Conservation (phyloP, 2,329 filamentous ascomycete species). For the Colletotrichum kahawae region DNA sequence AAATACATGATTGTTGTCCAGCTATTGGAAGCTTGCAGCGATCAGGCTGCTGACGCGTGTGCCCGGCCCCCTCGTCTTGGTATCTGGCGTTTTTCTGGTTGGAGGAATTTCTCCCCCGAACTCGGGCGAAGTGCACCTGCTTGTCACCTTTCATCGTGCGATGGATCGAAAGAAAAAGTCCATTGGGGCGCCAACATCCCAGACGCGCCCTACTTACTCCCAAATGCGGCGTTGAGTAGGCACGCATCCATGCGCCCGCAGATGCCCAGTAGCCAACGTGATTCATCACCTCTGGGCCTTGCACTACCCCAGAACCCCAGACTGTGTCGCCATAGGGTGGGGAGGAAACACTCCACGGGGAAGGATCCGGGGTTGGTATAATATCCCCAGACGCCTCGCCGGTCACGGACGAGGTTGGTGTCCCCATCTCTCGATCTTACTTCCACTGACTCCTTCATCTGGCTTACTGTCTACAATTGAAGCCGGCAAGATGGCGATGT, state of each 20-base stretch:
- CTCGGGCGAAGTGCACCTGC: neutral
- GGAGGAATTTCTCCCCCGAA: neutral
- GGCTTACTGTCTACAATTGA: neutral
- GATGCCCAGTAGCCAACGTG: neutral
- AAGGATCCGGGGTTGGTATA: neutral
- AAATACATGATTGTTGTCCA: neutral
- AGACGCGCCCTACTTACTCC: neutral
- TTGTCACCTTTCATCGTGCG: neutral
- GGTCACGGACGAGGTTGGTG: neutral
- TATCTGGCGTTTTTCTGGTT: neutral
- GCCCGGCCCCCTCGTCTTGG: neutral
- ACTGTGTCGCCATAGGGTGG: neutral
- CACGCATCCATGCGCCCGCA: neutral
- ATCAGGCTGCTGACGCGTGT: neutral
- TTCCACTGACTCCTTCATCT: neutral
- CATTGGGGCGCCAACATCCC: neutral
- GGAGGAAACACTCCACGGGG: neutral
- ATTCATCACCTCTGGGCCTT: neutral
- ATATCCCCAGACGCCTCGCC: neutral
- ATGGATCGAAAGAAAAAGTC: neutral
- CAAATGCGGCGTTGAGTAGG: neutral
- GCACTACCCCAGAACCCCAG: neutral
- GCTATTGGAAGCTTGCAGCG: neutral
- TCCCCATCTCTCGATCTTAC: neutral
- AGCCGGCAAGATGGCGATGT: conserved; percentile 1